Percentiles rank a stretch among this genome's conserved stretches.
phyloP scores from a whole-genome alignment of 202 grass and related monocot species.

The Cymbopogon flexuosus region DNA sequence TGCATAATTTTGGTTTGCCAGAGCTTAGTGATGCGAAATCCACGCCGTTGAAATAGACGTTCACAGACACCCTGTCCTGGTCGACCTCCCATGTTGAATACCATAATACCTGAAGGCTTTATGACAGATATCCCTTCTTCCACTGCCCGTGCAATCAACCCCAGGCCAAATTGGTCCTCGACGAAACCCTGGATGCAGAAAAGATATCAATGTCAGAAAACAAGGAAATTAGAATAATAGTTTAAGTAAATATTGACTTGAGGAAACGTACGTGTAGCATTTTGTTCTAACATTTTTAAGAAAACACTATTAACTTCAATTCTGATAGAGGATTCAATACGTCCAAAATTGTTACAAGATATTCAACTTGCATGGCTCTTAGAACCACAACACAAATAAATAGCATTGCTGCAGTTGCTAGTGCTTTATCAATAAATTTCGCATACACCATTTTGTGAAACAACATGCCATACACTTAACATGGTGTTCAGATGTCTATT shows the following conservation, averaged over 20 bases:
- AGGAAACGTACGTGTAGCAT: neutral
- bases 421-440: conserved; percentile 1
- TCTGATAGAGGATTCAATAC: neutral
- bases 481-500: neutral
- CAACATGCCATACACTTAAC: neutral
- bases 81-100: conserved; percentile 94
- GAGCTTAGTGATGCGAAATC: conserved; percentile 81
- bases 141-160: conserved; percentile 95
- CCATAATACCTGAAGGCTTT: conserved; percentile 92
- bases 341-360: neutral
- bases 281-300: neutral
- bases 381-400: neutral
- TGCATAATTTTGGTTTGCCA: conserved; percentile 99
- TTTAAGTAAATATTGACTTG: conserved; percentile 6
- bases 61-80: conserved; percentile 94
- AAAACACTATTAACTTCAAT: neutral
- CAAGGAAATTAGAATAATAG: neutral
- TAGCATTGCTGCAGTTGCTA: neutral
- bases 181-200: conserved; percentile 69
- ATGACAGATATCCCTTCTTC: conserved; percentile 97
- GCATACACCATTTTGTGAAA: neutral
- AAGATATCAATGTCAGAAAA: conserved; percentile 25
- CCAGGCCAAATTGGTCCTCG: conserved; percentile 94
- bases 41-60: conserved; percentile 82
- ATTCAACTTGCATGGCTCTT: neutral